A percentile compares a stretch with the other conserved stretches of the same genome.
These are phyloP conservation scores for Jackrogersella multiformis DNA, from an alignment of 495 filamentous ascomycete species.

Conservation along the genomic window DNA sequence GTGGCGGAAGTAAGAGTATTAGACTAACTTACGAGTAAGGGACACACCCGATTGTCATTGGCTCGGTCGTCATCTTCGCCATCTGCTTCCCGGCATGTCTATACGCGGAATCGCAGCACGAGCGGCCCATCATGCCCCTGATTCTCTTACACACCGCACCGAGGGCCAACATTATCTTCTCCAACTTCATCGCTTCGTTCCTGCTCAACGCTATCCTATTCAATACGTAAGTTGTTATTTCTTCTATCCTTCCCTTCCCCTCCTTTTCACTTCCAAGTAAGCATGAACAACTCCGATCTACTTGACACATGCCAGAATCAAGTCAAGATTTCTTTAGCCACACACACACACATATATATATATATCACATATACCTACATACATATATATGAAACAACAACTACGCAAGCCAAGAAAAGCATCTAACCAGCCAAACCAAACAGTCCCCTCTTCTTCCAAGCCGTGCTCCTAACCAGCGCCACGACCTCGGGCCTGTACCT, in stretches of 20 bases:
- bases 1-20: no score
- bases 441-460: constrained; percentile 80
- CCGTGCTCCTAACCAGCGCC: constrained; percentile 75
- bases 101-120: constrained; percentile 67
- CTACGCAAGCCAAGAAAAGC: background rate
- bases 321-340: no score
- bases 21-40: constrained; percentile 47
- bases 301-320: no score
- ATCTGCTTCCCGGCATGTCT: constrained; percentile 68
- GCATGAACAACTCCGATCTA: no score
- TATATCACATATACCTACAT: no score
- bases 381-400: background rate
- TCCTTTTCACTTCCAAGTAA: background rate
- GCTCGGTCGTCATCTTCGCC: constrained; percentile 65
- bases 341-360: no score
- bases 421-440: constrained; percentile 15
- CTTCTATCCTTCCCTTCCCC: background rate
- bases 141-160: constrained; percentile 67
- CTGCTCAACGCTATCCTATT: constrained; percentile 76
- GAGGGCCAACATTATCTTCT: constrained; percentile 72
- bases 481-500: constrained; percentile 77
- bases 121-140: constrained; percentile 77
- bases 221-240: constrained; percentile 61
- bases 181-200: constrained; percentile 71
- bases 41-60: constrained; percentile 74